A percentile compares a stretch with the other conserved stretches of the same genome.
Evolutionary conservation across 495 filamentous ascomycete genomes (phyloP).

Genomic region (Bacidia rubella): DNA sequence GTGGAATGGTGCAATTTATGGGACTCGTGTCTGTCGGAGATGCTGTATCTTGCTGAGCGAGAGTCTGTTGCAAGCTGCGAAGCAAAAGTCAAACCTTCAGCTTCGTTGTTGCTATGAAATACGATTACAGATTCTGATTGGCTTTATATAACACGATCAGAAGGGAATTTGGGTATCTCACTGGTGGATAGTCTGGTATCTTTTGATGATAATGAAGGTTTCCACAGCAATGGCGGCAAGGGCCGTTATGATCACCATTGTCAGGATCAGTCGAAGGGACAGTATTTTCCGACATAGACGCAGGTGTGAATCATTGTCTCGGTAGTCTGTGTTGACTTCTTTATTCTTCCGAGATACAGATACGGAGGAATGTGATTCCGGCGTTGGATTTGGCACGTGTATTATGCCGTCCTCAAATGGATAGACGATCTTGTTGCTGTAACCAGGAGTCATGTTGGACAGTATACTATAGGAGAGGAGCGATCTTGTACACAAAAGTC

Average conservation of each 20-base stretch:
- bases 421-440: neutral
- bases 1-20: neutral
- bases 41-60: neutral
- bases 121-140: neutral
- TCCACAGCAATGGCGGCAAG: neutral
- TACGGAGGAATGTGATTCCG: neutral
- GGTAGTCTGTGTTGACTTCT: neutral
- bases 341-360: neutral
- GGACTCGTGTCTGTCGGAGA: neutral
- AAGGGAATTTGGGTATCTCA: neutral
- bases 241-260: neutral
- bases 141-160: neutral
- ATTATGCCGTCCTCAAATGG: neutral
- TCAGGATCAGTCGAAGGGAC: neutral
- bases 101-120: neutral
- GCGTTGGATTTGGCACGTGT: neutral
- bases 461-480: neutral
- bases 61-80: neutral
- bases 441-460: neutral
- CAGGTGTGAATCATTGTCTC: neutral
- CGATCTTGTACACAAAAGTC: neutral
- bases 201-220: neutral
- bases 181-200: neutral
- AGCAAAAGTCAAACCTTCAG: neutral
- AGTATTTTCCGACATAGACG: neutral